Percentiles rank a stretch among this genome's conserved stretches.
Evolutionary conservation across 192 early-diverging fungal species (phyloP).

Genomic region (Linnemannia hyalina): DNA sequence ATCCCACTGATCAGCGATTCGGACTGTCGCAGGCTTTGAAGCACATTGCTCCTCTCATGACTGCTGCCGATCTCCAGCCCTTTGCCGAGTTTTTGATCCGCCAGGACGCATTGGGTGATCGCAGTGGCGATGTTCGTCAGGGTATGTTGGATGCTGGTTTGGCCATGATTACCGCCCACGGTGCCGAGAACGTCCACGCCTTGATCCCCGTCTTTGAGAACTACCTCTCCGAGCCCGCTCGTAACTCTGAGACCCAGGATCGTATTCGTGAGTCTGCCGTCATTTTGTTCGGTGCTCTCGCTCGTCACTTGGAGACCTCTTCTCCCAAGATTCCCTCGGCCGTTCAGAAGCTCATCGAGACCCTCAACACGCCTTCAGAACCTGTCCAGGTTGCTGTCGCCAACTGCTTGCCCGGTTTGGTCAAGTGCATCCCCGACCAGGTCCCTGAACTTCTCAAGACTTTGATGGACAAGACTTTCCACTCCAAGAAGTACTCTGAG

Average conservation of each 20-base stretch:
- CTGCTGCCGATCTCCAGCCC: conserved; percentile 61
- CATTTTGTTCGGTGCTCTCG: conserved; percentile 91
- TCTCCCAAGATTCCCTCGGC: conserved; percentile 84
- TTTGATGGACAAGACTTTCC: conserved; percentile 79
- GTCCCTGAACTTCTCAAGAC: conserved; percentile 70
- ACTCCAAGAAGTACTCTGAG: conserved; percentile 83
- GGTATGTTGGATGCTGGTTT: conserved; percentile 91
- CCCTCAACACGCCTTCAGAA: conserved; percentile 94
- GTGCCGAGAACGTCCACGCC: conserved; percentile 71
- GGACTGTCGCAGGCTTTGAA: conserved; percentile 86
- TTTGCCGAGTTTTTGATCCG: conserved; percentile 85
- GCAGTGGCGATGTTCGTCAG: conserved; percentile 79
- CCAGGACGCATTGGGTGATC: conserved; percentile 89
- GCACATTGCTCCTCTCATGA: conserved; percentile 73
- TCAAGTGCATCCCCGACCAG: conserved; percentile 77
- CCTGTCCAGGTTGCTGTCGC: conserved; percentile 94
- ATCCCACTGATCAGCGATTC: conserved; percentile 84
- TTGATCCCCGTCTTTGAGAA: conserved; percentile 85
- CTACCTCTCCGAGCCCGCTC: conserved; percentile 80
- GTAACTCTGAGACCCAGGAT: conserved; percentile 83
- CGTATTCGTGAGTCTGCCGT: conserved; percentile 92
- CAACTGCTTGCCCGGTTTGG: conserved; percentile 93
- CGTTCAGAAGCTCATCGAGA: conserved; percentile 89
- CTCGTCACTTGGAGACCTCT: conserved; percentile 83
- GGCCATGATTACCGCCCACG: conserved; percentile 78